A percentile compares a stretch with the other conserved stretches of the same genome.
phyloP scores from a whole-genome alignment of 305 asterid genomes.

The Solanum hybrid region DNA sequence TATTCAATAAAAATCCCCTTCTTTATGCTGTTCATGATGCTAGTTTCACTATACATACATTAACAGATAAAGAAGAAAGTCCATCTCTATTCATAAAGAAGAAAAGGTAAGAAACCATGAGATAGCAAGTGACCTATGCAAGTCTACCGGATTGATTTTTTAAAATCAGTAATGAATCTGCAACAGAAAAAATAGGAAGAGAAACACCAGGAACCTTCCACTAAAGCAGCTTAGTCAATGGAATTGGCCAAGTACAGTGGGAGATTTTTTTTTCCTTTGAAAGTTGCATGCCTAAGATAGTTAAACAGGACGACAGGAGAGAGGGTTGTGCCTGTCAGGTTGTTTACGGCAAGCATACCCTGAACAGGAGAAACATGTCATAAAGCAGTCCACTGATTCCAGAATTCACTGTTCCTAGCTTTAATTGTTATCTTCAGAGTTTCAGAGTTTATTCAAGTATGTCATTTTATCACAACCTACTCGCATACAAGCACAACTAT shows the following conservation, averaged over 20 bases:
- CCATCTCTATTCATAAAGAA: not conserved
- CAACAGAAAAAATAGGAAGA: not conserved
- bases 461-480: not conserved
- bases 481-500: not conserved
- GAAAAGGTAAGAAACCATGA: not conserved
- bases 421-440: not conserved
- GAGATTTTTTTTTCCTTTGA: not conserved
- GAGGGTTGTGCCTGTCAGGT: not conserved
- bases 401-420: not conserved
- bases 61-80: not conserved
- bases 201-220: not conserved
- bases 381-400: not conserved
- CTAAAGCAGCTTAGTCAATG: not conserved
- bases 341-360: not conserved
- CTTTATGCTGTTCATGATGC: not conserved
- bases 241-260: not conserved
- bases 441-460: not conserved
- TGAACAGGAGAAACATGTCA: not conserved
- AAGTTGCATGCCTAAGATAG: constrained; percentile 1
- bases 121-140: not conserved
- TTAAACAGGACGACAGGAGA: not conserved
- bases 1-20: constrained; percentile 1
- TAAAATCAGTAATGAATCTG: not conserved
- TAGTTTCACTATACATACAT: not conserved
- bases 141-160: not conserved